Evolutionary conservation across 768 basidiomycete species (phyloP).

Genomic region (Podaxis sp.): DNA sequence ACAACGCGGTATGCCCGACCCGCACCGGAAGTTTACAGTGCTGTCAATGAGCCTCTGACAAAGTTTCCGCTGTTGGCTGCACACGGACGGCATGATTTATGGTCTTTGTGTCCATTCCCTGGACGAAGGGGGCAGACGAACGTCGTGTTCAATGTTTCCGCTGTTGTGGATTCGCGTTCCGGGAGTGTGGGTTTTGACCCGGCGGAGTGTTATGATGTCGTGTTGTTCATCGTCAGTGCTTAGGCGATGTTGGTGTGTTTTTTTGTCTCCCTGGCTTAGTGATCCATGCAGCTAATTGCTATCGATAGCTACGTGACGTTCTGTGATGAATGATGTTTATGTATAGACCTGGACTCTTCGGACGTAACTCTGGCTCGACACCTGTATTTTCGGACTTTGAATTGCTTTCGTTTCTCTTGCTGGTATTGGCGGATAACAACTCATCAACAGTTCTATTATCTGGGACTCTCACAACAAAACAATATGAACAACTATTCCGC

Average conservation of each 20-base stretch:
- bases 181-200: constrained; percentile 1
- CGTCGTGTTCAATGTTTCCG: constrained; percentile 16
- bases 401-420: neutral
- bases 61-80: constrained; percentile 31
- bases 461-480: neutral
- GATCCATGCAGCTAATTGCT: neutral
- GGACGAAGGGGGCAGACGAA: constrained; percentile 18
- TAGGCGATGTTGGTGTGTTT: neutral
- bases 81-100: constrained; percentile 30
- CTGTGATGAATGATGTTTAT: neutral
- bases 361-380: neutral
- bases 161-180: neutral
- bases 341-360: neutral
- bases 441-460: neutral
- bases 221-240: constrained; percentile 1
- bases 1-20: constrained; percentile 29
- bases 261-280: neutral
- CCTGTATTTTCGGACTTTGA: neutral
- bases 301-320: neutral
- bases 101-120: constrained; percentile 39
- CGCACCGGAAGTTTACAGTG: constrained; percentile 37
- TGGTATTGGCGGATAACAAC: neutral
- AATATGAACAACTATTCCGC: neutral
- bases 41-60: constrained; percentile 21
- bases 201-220: constrained; percentile 5